These are phyloP conservation scores for Inonotus obliquus DNA, from an alignment of 1,284 basidiomycete species.

Conservation along the genomic window DNA sequence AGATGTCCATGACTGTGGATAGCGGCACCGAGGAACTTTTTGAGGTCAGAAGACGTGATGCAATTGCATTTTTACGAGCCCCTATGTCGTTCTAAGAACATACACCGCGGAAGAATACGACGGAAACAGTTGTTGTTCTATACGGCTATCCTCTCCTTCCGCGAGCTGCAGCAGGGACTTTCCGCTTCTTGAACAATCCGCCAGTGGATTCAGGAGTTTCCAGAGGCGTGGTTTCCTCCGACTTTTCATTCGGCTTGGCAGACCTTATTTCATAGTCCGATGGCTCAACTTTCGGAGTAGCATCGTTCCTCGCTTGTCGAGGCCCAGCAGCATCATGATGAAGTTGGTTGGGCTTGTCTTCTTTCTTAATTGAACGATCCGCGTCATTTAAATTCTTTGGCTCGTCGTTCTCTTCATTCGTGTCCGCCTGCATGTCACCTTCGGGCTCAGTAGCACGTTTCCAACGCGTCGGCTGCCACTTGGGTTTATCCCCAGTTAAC, in stretches of 20 bases:
- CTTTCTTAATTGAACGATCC: slow-evolving; percentile 20
- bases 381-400: neutral
- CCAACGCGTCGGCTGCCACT: slow-evolving; percentile 38
- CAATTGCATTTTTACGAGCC: neutral
- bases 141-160: slow-evolving; percentile 12
- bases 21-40: slow-evolving; percentile 8
- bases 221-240: slow-evolving; percentile 11
- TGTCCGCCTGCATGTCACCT: neutral
- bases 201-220: slow-evolving; percentile 23
- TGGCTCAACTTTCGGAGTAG: neutral
- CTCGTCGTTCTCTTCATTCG: slow-evolving; percentile 7
- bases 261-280: neutral
- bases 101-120: slow-evolving; percentile 7
- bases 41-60: neutral
- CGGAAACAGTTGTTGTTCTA: neutral
- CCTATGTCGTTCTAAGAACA: neutral
- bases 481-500: slow-evolving; percentile 26
- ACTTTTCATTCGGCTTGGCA: slow-evolving; percentile 15
- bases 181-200: slow-evolving; percentile 42
- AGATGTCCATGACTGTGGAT: neutral
- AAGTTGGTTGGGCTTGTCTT: slow-evolving; percentile 15
- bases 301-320: slow-evolving; percentile 1
- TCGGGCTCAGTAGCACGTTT: slow-evolving; percentile 20
- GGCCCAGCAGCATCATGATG: slow-evolving; percentile 9
- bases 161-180: slow-evolving; percentile 26